Evolutionary conservation across 192 early-diverging fungal genomes (phyloP).

Genomic region (Cetraspora pellucida): DNA sequence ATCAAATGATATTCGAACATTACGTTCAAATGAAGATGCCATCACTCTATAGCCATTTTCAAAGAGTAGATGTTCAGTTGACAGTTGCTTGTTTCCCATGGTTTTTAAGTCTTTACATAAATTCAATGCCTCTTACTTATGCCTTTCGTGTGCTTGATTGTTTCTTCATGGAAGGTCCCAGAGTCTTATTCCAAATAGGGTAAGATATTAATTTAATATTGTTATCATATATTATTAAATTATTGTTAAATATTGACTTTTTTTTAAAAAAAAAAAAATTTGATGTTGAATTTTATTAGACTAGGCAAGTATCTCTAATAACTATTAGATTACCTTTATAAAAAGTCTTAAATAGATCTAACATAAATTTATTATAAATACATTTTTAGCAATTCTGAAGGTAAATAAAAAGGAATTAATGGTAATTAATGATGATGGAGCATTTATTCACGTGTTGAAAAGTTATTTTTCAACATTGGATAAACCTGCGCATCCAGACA

Average conservation of each 20-base stretch:
- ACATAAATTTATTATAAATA: conserved; percentile 4
- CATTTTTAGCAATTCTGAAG: conserved; percentile 79
- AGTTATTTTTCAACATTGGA: conserved; percentile 82
- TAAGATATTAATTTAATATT: conserved; percentile 41
- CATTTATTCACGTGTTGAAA: conserved; percentile 82
- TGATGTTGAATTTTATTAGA: not conserved
- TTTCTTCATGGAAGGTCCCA: conserved; percentile 97
- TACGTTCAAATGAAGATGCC: conserved; percentile 92
- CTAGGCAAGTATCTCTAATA: conserved; percentile 19
- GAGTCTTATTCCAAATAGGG: conserved; percentile 93
- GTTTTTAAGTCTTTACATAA: conserved; percentile 97
- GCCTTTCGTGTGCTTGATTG: conserved; percentile 91
- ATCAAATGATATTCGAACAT: conserved; percentile 93
- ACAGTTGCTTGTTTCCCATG: conserved; percentile 97
- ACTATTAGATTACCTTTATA: not conserved
- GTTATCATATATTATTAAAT: too few species aligned
- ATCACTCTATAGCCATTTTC: conserved; percentile 78
- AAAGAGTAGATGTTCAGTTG: conserved; percentile 88
- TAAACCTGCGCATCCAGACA: conserved; percentile 69
- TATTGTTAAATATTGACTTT: too few species aligned
- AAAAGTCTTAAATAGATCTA: not conserved
- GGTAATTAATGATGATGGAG: conserved; percentile 69
- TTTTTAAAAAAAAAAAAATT: conserved; percentile 14
- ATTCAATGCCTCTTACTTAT: conserved; percentile 90
- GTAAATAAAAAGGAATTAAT: conserved; percentile 82